Evolutionary conservation across 345 rosid species (phyloP).

Genomic region (Moricandia arvensis): DNA sequence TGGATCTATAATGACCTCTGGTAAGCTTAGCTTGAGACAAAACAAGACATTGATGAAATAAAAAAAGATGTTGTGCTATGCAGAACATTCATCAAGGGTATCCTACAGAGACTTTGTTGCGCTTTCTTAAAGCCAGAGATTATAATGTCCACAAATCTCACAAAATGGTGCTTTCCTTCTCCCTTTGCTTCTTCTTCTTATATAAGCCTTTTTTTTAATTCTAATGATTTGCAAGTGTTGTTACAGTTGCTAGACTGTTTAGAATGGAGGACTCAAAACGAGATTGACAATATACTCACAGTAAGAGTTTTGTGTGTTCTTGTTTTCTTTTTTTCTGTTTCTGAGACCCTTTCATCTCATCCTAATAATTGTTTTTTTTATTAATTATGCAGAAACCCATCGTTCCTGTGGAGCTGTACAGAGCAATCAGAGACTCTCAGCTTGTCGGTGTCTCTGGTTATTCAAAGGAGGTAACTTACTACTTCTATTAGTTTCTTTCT

Average conservation of each 20-base stretch:
- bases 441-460: conserved; percentile 91
- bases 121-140: conserved; percentile 93
- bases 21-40: too few species aligned
- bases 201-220: neutral
- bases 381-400: conserved; percentile 65
- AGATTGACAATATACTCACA: conserved; percentile 67
- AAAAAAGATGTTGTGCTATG: too few species aligned
- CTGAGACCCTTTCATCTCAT: conserved; percentile 9
- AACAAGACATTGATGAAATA: too few species aligned
- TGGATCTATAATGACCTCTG: too few species aligned
- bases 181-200: neutral
- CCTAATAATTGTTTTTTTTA: neutral
- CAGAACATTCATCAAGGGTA: conserved; percentile 93
- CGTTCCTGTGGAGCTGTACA: conserved; percentile 70
- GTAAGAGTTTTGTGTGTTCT: conserved; percentile 36
- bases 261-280: conserved; percentile 80
- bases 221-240: conserved; percentile 31
- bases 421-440: conserved; percentile 86
- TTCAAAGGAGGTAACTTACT: conserved; percentile 66
- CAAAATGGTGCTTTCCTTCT: conserved; percentile 61
- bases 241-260: conserved; percentile 77
- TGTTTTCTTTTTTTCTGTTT: neutral
- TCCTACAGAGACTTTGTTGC: conserved; percentile 61
- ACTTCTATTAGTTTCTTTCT: conserved; percentile 20
- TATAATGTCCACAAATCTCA: conserved; percentile 83